Conservation (phyloP, 139 green algal species). For the Spirogloea muscicola region DNA sequence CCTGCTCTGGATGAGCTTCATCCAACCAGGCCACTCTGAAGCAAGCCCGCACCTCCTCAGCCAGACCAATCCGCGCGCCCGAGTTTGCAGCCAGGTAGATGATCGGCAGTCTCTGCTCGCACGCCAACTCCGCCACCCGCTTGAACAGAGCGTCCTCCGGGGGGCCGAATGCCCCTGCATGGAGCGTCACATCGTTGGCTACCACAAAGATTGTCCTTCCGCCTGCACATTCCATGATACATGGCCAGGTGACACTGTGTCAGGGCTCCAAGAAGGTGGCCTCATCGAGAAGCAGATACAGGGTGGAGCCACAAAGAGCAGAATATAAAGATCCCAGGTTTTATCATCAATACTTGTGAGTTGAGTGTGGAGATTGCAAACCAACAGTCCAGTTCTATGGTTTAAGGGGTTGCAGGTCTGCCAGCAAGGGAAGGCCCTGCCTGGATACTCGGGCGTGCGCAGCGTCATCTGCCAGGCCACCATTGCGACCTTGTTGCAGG, state of each 20-base stretch:
- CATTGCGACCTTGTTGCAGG: too few relatives aligned
- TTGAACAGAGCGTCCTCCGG: slow-evolving; percentile 87
- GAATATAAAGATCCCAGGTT: too few relatives aligned
- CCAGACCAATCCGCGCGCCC: slow-evolving; percentile 86
- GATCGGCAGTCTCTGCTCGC: slow-evolving; percentile 74
- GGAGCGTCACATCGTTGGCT: slow-evolving; percentile 94
- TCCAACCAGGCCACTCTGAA: slow-evolving; percentile 73
- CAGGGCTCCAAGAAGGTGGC: too few relatives aligned
- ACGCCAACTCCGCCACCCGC: slow-evolving; percentile 73
- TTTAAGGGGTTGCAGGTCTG: too few relatives aligned
- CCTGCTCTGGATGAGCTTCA: slow-evolving; percentile 64
- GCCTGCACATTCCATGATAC: slow-evolving; percentile 59
- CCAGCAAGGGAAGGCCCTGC: too few relatives aligned
- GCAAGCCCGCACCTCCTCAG: slow-evolving; percentile 67
- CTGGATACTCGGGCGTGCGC: slow-evolving; percentile 85
- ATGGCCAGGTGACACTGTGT: too few relatives aligned
- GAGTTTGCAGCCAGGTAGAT: slow-evolving; percentile 96
- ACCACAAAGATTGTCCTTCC: slow-evolving; percentile 74
- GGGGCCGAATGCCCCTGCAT: slow-evolving; percentile 83
- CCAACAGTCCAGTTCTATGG: too few relatives aligned
- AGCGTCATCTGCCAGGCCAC: slow-evolving; percentile 85
- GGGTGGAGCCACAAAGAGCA: too few relatives aligned
- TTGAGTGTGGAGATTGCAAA: too few relatives aligned
- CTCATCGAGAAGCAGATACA: too few relatives aligned
- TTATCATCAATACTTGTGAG: too few relatives aligned